Evolutionary conservation across 176 grass and related monocot genomes (phyloP), one percentile per base, ranked within the genome.

Genomic region (Zoysia pacifica): DNA sequence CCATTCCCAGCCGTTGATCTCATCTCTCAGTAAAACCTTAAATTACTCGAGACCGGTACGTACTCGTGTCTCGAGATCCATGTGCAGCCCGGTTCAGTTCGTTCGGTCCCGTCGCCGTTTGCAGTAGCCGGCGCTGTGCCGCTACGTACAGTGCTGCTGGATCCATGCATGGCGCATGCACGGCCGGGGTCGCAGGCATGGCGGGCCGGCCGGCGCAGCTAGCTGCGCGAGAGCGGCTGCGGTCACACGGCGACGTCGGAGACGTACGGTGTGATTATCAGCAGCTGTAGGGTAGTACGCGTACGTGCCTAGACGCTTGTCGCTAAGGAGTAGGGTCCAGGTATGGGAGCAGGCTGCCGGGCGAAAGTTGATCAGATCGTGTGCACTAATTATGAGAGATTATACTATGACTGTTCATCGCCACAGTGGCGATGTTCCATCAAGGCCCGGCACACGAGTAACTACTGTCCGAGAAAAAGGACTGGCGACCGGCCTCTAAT

Each of bases 201-300:
- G 13, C 10, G 6, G 5, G 16, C 10, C 9, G 5, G 16, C 51
- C 8, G 5, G 9, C 38, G 53, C 53, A 36, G 60, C 20, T 62
- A 28, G 28, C 28, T 9, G 59, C 28, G 20, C 11, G 11, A 5
- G 11, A 36, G 11, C 50, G 49, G 81, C 81, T 77, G 55, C 56
- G 44, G 44, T 71, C 82, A 84, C 82, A 84, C 75, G 66, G 14
- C 74, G 46, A 71, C 71, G 74, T 78, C 82, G 62, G 81, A 60
- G 72, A 4, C 18, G 62, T 28, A 28, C 28, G 28, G 28, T 28
- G 28, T 28, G 28, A 28, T 28, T 28, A 28, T 28, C 28, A 14
- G 62, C 10, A 1, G 12, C 16, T 48, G 15, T 6, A 3, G 14
- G 2, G 20, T 11, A 16, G 2, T 9, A 38, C n/a, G n/a, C 52